Evolutionary conservation across 352 stramenopile species (phyloP).

Genomic region (Phytophthora sojae): DNA sequence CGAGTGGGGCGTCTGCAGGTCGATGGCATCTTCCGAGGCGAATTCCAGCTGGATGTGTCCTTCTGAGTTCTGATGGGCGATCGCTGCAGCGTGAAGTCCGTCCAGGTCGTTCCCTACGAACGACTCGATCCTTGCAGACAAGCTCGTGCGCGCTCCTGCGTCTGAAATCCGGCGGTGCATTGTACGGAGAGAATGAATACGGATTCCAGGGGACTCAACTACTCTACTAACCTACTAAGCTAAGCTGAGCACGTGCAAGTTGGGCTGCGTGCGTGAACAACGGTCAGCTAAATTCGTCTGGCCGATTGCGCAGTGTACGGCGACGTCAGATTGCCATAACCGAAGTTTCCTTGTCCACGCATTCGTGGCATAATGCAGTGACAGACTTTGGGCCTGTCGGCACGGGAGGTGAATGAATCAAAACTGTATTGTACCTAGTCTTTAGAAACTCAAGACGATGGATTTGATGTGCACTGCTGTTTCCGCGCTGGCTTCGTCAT

Average conservation of each 20-base stretch:
- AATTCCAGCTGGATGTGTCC: constrained; percentile 50
- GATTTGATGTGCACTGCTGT: background rate
- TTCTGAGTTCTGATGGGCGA: constrained; percentile 28
- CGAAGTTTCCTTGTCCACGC: background rate
- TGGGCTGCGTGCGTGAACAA: constrained; percentile 6
- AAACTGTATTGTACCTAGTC: constrained; percentile 10
- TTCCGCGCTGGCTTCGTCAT: background rate
- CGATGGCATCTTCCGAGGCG: constrained; percentile 35
- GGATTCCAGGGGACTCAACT: background rate
- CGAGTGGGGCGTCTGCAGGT: constrained; percentile 28
- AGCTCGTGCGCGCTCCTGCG: background rate
- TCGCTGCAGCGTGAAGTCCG: constrained; percentile 27
- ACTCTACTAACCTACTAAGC: background rate
- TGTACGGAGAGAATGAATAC: background rate
- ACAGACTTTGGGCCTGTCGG: background rate
- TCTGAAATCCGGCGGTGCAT: constrained; percentile 12
- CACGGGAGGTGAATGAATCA: constrained; percentile 7
- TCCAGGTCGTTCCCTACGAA: constrained; percentile 25
- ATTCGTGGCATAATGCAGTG: background rate
- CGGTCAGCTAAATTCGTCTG: constrained; percentile 29
- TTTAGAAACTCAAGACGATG: constrained; percentile 17
- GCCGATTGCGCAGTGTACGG: background rate
- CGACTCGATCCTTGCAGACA: constrained; percentile 29
- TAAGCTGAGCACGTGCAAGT: background rate
- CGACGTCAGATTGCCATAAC: constrained; percentile 14